Conservation (phyloP, 148 eudicot genomes). For the Drosera capensis region DNA sequence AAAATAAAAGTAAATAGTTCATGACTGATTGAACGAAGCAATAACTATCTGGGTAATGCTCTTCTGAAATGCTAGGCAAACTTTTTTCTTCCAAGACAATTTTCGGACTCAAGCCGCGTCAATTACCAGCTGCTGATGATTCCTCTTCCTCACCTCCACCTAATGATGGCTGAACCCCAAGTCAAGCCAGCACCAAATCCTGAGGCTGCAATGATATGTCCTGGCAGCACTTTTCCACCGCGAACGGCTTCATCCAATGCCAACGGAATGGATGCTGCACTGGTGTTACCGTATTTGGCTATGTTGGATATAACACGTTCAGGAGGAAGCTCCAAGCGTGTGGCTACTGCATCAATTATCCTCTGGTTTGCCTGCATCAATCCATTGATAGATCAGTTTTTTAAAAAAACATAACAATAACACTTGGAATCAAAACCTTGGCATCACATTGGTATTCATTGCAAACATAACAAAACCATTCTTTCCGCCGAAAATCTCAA, state of each 20-base stretch:
- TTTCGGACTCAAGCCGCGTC: no score
- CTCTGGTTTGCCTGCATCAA: constrained; percentile 76
- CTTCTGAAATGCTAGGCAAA: no score
- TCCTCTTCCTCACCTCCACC: constrained; percentile 42
- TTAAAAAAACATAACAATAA: no score
- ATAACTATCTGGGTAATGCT: no score
- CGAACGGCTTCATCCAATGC: constrained; percentile 91
- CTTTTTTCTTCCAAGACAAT: no score
- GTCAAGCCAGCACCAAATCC: constrained; percentile 98
- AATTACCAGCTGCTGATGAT: no score
- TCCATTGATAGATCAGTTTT: neutral
- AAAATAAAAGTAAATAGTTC: no score
- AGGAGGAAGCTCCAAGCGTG: constrained; percentile 50
- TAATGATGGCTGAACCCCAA: constrained; percentile 83
- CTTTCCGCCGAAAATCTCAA: no score
- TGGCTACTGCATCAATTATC: constrained; percentile 70
- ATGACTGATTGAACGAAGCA: no score
- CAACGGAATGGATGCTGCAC: constrained; percentile 92
- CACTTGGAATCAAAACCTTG: no score
- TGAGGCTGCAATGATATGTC: constrained; percentile 75
- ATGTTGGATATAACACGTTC: constrained; percentile 80
- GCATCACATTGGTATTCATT: no score
- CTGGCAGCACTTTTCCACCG: constrained; percentile 61
- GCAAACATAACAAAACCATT: no score
- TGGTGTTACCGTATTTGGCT: constrained; percentile 85